phyloP scores from a whole-genome alignment of 176 grass and related monocot species.

The Aegilops speltoides region DNA sequence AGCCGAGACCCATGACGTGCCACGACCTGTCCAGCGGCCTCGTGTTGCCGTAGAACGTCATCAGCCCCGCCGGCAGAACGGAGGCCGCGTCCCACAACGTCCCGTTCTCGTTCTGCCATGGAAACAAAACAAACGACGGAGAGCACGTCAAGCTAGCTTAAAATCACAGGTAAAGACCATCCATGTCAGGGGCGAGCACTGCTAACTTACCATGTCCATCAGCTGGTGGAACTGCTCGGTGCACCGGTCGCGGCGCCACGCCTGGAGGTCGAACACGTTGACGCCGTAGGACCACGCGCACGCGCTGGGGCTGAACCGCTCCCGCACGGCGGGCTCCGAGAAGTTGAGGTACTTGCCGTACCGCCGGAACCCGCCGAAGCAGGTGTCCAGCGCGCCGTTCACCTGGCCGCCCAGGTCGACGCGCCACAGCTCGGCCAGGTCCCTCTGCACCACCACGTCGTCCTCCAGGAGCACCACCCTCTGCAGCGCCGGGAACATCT shows the following conservation, averaged over 20 bases:
- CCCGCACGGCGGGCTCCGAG: conserved; percentile 50
- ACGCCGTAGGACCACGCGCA: conserved; percentile 86
- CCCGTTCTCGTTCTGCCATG: conserved; percentile 75
- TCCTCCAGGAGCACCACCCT: conserved; percentile 81
- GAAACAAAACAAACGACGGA: no score
- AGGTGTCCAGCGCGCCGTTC: conserved; percentile 77
- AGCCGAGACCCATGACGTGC: conserved; percentile 95
- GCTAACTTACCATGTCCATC: conserved; percentile 36
- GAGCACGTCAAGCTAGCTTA: neutral
- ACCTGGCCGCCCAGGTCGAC: conserved; percentile 69
- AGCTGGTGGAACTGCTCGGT: conserved; percentile 45
- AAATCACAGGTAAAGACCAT: neutral
- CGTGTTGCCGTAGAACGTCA: conserved; percentile 86
- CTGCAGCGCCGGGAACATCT: conserved; percentile 74
- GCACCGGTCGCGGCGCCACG: conserved; percentile 48
- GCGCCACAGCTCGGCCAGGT: conserved; percentile 65
- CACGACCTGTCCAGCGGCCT: conserved; percentile 87
- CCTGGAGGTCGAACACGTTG: conserved; percentile 57
- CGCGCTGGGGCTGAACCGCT: conserved; percentile 48
- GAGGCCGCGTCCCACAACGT: conserved; percentile 65
- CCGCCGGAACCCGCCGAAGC: conserved; percentile 83
- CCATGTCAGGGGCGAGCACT: neutral
- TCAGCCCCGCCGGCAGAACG: conserved; percentile 74
- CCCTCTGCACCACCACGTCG: conserved; percentile 90
- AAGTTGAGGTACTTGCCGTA: conserved; percentile 88